Percentiles rank a stretch among this genome's conserved stretches.
Conservation (phyloP, 1,139 yeast genomes). For the Geotrichum histeridarum region DNA sequence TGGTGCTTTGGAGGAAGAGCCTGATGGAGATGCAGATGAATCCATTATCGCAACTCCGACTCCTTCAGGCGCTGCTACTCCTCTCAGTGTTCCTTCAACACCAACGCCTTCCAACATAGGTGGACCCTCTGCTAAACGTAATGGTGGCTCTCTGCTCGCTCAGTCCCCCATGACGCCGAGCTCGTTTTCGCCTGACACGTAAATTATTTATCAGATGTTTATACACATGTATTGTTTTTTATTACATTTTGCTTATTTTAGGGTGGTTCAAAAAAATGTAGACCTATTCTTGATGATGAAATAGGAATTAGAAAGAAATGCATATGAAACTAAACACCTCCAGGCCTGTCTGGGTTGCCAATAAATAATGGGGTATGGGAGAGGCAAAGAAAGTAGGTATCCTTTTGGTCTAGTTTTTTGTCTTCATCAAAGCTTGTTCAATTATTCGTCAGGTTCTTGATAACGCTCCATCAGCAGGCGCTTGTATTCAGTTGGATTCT, state of each 20-base stretch:
- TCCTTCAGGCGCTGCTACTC: conserved; percentile 9
- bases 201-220: neutral
- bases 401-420: neutral
- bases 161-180: conserved; percentile 17
- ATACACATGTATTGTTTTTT: neutral
- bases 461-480: conserved; percentile 44
- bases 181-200: neutral
- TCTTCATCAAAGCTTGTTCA: neutral
- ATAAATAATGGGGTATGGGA: conserved; percentile 7
- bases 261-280: no score
- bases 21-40: neutral
- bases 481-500: conserved; percentile 44
- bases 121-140: neutral
- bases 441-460: conserved; percentile 39
- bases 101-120: neutral
- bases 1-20: neutral
- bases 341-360: conserved; percentile 1
- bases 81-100: conserved; percentile 10
- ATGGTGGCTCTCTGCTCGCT: conserved; percentile 17
- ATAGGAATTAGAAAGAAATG: conserved; percentile 8
- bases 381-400: neutral
- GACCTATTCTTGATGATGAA: no score
- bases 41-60: conserved; percentile 7
- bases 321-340: neutral
- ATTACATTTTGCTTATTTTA: neutral